Evolutionary conservation across 2,329 filamentous ascomycete genomes (phyloP).

Genomic region (Colletotrichum chlorophyti): DNA sequence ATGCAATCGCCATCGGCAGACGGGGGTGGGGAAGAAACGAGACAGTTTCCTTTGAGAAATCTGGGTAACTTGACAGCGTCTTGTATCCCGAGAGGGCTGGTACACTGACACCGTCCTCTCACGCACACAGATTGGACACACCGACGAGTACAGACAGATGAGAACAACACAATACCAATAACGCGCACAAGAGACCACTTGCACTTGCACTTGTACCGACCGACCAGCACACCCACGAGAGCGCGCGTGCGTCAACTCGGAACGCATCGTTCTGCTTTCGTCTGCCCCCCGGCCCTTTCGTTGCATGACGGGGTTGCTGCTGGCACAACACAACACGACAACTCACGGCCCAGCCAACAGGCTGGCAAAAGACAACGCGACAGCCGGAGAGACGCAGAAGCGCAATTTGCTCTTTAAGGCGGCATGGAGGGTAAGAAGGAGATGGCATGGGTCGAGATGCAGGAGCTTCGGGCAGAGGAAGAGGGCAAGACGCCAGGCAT

Average conservation of each 20-base stretch:
- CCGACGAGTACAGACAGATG: neutral
- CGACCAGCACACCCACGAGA: slow-evolving; percentile 3
- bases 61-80: slow-evolving; percentile 12
- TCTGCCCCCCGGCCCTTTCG: neutral
- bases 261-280: slow-evolving; percentile 7
- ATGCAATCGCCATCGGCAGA: slow-evolving; percentile 16
- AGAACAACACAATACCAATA: neutral
- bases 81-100: slow-evolving; percentile 16
- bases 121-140: slow-evolving; percentile 11
- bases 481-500: slow-evolving; percentile 13
- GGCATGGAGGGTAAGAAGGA: slow-evolving; percentile 1
- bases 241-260: neutral
- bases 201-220: slow-evolving; percentile 14
- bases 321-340: neutral
- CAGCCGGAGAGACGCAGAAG: neutral
- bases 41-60: slow-evolving; percentile 7
- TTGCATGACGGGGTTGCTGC: slow-evolving; percentile 4
- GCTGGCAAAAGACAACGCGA: neutral
- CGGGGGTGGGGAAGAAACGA: neutral
- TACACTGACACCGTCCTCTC: slow-evolving; percentile 14
- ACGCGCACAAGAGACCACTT: neutral
- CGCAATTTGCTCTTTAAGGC: neutral
- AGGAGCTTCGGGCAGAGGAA: slow-evolving; percentile 16
- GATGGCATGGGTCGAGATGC: slow-evolving; percentile 16
- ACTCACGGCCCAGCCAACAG: slow-evolving; percentile 23